Percentiles rank a stretch among this genome's conserved stretches.
Conservation (phyloP, 2,329 filamentous ascomycete genomes). For the Pseudogymnoascus sp. region DNA sequence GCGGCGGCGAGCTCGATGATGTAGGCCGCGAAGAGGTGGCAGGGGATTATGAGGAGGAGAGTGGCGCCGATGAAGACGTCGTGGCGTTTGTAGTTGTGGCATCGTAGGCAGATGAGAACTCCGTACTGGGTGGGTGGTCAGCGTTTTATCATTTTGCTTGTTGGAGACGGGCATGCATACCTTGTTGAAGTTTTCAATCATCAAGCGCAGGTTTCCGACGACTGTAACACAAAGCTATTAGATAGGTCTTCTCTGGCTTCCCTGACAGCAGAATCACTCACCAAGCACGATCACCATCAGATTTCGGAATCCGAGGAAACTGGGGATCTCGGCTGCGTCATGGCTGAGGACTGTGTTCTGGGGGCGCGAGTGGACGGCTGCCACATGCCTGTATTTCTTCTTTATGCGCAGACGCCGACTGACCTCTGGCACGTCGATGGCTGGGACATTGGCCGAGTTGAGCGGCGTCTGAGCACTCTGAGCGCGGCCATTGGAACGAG, state of each 20-base stretch:
- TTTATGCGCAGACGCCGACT: constrained; percentile 23
- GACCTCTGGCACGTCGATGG: neutral
- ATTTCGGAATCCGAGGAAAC: constrained; percentile 89
- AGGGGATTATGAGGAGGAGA: constrained; percentile 81
- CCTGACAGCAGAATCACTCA: constrained; percentile 33
- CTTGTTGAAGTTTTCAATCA: constrained; percentile 97
- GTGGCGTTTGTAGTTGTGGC: constrained; percentile 74
- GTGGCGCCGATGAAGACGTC: constrained; percentile 68
- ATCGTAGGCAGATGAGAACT: constrained; percentile 82
- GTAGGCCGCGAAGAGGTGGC: constrained; percentile 83
- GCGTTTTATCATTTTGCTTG: neutral
- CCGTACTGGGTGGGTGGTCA: constrained; percentile 53
- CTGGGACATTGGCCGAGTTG: constrained; percentile 8
- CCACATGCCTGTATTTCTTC: constrained; percentile 83
- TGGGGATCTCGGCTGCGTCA: constrained; percentile 65
- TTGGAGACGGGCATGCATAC: constrained; percentile 33
- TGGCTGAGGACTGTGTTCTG: constrained; percentile 78
- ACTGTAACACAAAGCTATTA: constrained; percentile 41
- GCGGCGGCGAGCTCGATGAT: constrained; percentile 80
- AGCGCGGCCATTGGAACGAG: neutral
- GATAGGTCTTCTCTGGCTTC: constrained; percentile 1
- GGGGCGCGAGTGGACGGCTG: constrained; percentile 66
- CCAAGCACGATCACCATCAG: constrained; percentile 89
- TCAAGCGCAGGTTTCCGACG: constrained; percentile 83
- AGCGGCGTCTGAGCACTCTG: neutral